Conservation (phyloP, 176 grass and related monocot genomes). For the Miscanthus lutarioriparius region DNA sequence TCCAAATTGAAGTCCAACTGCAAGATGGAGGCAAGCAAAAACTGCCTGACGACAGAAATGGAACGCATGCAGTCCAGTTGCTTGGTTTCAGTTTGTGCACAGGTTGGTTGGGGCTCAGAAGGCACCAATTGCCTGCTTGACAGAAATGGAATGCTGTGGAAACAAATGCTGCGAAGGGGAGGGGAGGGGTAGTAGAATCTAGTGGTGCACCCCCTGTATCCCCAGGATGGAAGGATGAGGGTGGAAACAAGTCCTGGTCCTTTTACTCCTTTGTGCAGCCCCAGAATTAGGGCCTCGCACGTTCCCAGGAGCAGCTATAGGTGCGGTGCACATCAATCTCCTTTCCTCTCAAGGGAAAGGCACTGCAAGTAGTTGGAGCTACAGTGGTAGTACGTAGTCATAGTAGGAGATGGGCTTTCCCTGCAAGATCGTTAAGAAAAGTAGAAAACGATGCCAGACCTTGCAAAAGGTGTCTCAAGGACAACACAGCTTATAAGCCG, state of each 20-base stretch:
- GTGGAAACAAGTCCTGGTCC: neutral
- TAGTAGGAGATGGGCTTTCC: neutral
- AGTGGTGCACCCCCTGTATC: constrained; percentile 30
- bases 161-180: constrained; percentile 43
- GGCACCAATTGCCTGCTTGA: constrained; percentile 8
- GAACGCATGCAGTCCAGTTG: neutral
- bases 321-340: neutral
- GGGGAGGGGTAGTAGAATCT: constrained; percentile 43
- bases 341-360: neutral
- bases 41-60: neutral
- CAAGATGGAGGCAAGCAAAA: constrained; percentile 30
- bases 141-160: constrained; percentile 43
- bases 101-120: constrained; percentile 11
- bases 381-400: neutral
- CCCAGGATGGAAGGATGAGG: neutral
- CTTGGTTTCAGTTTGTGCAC: constrained; percentile 28
- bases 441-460: no score
- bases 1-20: neutral
- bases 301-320: neutral
- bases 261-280: constrained; percentile 41
- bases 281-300: neutral
- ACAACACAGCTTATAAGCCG: no score
- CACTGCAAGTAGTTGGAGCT: neutral
- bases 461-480: neutral
- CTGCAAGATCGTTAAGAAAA: neutral